These are phyloP conservation scores for Olyra latifolia DNA, from an alignment of 176 grass and related monocot species.

Conservation along the genomic window DNA sequence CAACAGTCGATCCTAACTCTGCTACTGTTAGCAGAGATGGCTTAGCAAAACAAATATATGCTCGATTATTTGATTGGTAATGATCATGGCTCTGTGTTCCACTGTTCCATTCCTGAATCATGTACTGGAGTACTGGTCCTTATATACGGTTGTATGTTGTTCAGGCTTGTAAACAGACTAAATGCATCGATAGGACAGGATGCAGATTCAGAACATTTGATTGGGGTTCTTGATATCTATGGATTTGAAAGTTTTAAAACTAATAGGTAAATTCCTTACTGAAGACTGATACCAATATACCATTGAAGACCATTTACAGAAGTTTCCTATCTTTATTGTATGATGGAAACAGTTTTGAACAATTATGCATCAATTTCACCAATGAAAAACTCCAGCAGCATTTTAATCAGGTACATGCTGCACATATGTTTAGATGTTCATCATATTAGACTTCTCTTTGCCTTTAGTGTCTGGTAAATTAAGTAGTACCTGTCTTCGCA, in stretches of 20 bases:
- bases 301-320: conserved; percentile 26
- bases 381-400: conserved; percentile 97
- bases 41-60: conserved; percentile 88
- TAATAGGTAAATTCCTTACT: conserved; percentile 72
- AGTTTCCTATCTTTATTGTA: conserved; percentile 33
- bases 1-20: conserved; percentile 81
- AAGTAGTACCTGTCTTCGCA: conserved; percentile 47
- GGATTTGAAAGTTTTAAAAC: conserved; percentile 97
- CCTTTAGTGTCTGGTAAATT: conserved; percentile 30
- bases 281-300: conserved; percentile 18
- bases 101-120: conserved; percentile 19
- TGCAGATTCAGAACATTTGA: conserved; percentile 61
- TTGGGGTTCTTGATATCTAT: conserved; percentile 98
- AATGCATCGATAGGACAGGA: conserved; percentile 94
- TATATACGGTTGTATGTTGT: conserved; percentile 29
- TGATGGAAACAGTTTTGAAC: conserved; percentile 79
- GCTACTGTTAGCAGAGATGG: conserved; percentile 91
- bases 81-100: background rate
- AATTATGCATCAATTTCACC: conserved; percentile 94
- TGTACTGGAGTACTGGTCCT: conserved; percentile 4
- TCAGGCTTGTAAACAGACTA: conserved; percentile 86
- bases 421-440: conserved; percentile 27
- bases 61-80: conserved; percentile 89
- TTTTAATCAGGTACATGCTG: conserved; percentile 76
- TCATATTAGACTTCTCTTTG: conserved; percentile 16